Base-by-base conservation (phyloP, 805 yeast species). In the Candida maesae region DNA sequence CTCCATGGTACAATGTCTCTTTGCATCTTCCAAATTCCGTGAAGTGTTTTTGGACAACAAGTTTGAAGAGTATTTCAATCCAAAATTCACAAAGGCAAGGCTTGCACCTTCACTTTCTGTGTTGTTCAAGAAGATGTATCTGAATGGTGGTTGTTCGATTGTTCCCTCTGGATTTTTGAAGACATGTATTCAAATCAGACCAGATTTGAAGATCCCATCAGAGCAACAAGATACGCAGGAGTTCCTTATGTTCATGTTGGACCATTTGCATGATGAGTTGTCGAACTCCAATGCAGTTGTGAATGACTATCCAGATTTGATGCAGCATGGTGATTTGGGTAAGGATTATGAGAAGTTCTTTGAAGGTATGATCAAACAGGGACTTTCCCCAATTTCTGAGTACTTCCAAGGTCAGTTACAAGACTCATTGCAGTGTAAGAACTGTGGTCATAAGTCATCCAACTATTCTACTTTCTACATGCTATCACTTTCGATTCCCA, bases 151-250 rank as follows among this genome's bases (percentile, higher is more conserved):
- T 3, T 71, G 74, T 32, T 70, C 81, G 1, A 76, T 84, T 25
- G 78, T 81, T 2, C 89, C 91, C 4, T 71, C 76, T 8, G 74
- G 77, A 32, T 83, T 84, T 52, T 66, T 84, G 31, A 70, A 79
- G 34, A 59, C 67, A 2, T 64, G 81, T 37, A 61, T 75, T 17
- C 45, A 63, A 6, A 54, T 82, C 17, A 77, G 82, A 48, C 89
- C 89, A 0, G 86, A 81, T 51, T 70, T 83, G 40, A 65, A 68
- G 47, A 81, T 84, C 11, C 91, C 91, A 0, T 61, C 72, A 49
- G 87, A 82, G 52, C 95, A 85, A 53, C 93, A 85, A 55, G 95
- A 85, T 58, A 81, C 90, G 2, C 88, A 84, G 40, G 93, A 85
- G 51, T 83, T 83, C 53, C 60, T 85, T 33, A 68, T 83, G 57